Conservation (phyloP, 2,329 filamentous ascomycete species). For the Xylaria sp. region DNA sequence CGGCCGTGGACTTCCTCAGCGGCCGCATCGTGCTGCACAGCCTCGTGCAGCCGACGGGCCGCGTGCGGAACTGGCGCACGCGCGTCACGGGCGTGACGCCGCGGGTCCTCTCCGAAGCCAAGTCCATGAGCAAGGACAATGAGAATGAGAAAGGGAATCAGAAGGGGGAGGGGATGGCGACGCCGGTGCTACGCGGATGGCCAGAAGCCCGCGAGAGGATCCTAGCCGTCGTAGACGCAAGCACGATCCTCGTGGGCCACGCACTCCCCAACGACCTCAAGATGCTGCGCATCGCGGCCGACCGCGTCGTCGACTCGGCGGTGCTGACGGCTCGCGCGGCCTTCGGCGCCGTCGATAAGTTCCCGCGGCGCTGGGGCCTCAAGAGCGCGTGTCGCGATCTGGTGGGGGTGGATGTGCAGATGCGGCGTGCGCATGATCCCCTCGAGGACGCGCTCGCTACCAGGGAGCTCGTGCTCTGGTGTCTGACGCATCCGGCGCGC, state of each 20-base stretch:
- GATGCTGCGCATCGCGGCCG: constrained; percentile 56
- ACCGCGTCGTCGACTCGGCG: constrained; percentile 56
- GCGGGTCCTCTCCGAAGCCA: constrained; percentile 48
- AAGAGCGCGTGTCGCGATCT: constrained; percentile 51
- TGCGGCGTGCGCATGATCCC: constrained; percentile 55
- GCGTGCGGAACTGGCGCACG: constrained; percentile 51
- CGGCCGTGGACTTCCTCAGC: constrained; percentile 57
- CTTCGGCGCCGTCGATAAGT: constrained; percentile 31
- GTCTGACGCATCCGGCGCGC: constrained; percentile 51
- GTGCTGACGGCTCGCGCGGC: constrained; percentile 54
- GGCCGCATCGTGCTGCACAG: constrained; percentile 57
- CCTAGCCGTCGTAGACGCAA: constrained; percentile 53
- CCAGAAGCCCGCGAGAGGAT: constrained; percentile 54
- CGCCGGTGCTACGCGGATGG: constrained; percentile 53
- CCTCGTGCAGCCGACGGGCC: constrained; percentile 52
- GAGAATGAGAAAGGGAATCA: no score
- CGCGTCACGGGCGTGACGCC: constrained; percentile 53
- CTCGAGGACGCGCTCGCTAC: constrained; percentile 61
- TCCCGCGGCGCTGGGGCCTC: constrained; percentile 49
- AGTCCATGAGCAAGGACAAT: constrained; percentile 28
- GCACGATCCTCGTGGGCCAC: constrained; percentile 62
- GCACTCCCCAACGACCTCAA: constrained; percentile 57
- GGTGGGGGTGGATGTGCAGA: constrained; percentile 51
- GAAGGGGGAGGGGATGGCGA: neutral
- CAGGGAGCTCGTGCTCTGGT: constrained; percentile 60